phyloP scores from a whole-genome alignment of 78 protist species.

The Tieghemostelium lacteum region DNA sequence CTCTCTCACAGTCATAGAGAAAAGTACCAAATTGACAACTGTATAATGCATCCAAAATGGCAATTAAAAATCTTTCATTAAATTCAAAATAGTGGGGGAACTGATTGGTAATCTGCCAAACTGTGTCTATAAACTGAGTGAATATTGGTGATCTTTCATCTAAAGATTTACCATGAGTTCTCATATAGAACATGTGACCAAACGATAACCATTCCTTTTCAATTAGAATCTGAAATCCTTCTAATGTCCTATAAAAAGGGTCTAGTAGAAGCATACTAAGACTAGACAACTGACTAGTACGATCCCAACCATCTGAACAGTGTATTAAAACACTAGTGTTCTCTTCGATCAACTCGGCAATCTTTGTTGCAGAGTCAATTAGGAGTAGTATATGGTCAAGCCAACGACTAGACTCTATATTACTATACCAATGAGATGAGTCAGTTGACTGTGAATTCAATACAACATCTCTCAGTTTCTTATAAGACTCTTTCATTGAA shows the following conservation, averaged over 20 bases:
- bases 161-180: constrained; percentile 66
- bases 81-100: constrained; percentile 93
- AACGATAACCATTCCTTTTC: constrained; percentile 95
- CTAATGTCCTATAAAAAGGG: constrained; percentile 91
- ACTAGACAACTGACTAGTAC: constrained; percentile 90
- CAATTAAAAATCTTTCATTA: constrained; percentile 77
- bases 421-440: not conserved
- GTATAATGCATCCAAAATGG: constrained; percentile 50
- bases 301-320: constrained; percentile 96
- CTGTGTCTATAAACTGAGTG: constrained; percentile 95
- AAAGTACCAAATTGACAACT: constrained; percentile 79
- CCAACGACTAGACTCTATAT: constrained; percentile 59
- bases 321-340: constrained; percentile 88
- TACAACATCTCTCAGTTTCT: constrained; percentile 27
- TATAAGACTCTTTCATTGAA: constrained; percentile 81
- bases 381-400: constrained; percentile 34
- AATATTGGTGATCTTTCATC: constrained; percentile 93
- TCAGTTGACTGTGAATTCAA: constrained; percentile 12
- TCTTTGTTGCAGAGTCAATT: constrained; percentile 14
- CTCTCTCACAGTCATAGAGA: constrained; percentile 74
- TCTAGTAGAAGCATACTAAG: constrained; percentile 87
- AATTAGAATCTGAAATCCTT: constrained; percentile 87
- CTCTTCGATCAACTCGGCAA: constrained; percentile 44
- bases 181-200: constrained; percentile 91
- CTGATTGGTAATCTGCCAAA: constrained; percentile 88